Evolutionary conservation across 2,329 filamentous ascomycete genomes (phyloP).

Genomic region (Xylariaceae sp.): DNA sequence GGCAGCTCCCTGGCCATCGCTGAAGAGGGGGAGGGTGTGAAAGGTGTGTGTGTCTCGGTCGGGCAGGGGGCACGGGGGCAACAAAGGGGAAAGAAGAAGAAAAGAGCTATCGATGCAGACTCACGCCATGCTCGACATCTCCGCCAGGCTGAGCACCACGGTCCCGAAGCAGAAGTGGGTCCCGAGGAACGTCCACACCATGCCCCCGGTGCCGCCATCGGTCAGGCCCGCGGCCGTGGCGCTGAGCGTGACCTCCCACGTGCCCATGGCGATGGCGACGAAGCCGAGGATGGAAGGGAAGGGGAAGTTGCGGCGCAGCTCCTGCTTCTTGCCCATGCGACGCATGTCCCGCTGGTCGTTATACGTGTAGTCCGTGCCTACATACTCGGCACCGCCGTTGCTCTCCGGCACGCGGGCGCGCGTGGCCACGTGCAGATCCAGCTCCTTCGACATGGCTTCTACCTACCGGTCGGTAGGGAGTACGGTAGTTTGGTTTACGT

Average conservation of each 20-base stretch:
- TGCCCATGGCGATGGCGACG: constrained; percentile 1
- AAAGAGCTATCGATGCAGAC: not conserved
- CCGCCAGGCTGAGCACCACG: constrained; percentile 36
- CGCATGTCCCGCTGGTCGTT: constrained; percentile 37
- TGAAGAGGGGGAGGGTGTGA: no score
- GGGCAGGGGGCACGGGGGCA: no score
- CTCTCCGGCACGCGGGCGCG: no score
- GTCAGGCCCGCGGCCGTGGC: constrained; percentile 15
- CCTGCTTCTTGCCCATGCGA: constrained; percentile 42
- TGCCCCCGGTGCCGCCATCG: constrained; percentile 38
- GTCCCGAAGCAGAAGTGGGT: constrained; percentile 31
- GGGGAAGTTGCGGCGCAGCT: constrained; percentile 23
- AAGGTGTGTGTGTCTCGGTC: no score
- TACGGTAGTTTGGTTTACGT: no score
- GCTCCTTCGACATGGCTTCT: no score
- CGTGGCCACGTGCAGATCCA: no score
- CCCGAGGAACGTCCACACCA: constrained; percentile 37
- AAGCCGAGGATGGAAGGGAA: constrained; percentile 5
- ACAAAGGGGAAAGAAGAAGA: no score
- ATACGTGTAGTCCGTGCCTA: no score
- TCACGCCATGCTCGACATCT: constrained; percentile 42
- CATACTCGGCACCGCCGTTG: no score
- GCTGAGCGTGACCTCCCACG: constrained; percentile 6
- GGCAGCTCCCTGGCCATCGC: not conserved
- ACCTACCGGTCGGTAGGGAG: no score